A percentile compares a stretch with the other conserved stretches of the same genome.
Evolutionary conservation across 176 grass and related monocot species (phyloP).

Genomic region (Rhipidocladum racemiflorum): DNA sequence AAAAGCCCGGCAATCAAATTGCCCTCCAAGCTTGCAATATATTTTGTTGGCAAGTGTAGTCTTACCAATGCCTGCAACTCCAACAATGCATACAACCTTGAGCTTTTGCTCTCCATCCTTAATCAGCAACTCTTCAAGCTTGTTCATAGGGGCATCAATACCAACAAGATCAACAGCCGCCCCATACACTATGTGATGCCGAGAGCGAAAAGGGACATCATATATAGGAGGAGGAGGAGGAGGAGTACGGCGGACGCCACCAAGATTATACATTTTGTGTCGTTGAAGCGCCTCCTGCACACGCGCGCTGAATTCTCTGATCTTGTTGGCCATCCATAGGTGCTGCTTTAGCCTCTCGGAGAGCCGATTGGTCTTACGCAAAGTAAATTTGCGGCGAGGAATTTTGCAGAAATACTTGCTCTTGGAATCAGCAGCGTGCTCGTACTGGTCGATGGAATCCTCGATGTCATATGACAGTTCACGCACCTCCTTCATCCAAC

Average conservation of each 20-base stretch:
- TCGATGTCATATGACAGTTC: too few species aligned
- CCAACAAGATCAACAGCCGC: background rate
- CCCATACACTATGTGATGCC: background rate
- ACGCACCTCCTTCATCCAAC: background rate
- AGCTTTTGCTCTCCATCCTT: background rate
- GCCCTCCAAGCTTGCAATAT: background rate
- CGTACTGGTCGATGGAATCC: background rate
- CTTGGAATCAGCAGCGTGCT: background rate
- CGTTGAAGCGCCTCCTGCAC: constrained; percentile 20
- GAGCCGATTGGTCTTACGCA: background rate
- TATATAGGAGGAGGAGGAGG: background rate
- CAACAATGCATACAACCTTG: constrained; percentile 1
- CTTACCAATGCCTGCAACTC: background rate
- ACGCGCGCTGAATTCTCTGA: constrained; percentile 26
- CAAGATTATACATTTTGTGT: background rate
- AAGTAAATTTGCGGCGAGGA: background rate
- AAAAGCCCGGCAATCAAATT: background rate
- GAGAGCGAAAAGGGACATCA: background rate
- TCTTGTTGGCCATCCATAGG: constrained; percentile 37
- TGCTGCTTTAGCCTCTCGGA: constrained; percentile 7
- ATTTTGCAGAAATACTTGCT: background rate
- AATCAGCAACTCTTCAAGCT: background rate
- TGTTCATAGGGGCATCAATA: background rate
- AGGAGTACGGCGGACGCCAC: background rate
- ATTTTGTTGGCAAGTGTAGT: background rate